A percentile compares a stretch with the other conserved stretches of the same genome.
Conservation (phyloP, 2,329 filamentous ascomycete genomes). For the Davidsoniella neocaledoniae region DNA sequence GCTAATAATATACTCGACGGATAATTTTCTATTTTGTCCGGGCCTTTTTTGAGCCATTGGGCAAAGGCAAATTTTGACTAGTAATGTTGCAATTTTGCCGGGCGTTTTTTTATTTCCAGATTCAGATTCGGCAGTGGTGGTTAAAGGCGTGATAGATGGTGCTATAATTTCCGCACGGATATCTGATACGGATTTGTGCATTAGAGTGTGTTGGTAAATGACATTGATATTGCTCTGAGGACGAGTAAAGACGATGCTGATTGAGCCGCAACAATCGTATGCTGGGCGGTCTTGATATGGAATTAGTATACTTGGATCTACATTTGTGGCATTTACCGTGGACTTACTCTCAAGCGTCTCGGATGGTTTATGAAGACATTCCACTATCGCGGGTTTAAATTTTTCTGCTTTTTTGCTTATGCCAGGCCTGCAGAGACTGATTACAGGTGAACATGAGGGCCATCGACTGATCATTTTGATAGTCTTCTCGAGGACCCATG, state of each 20-base stretch:
- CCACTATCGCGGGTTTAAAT: slow-evolving; percentile 27
- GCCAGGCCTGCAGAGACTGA: slow-evolving; percentile 35
- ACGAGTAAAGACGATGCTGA: slow-evolving; percentile 33
- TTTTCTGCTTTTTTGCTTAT: slow-evolving; percentile 26
- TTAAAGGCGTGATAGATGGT: not conserved
- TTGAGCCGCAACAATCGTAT: slow-evolving; percentile 38
- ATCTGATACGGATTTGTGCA: slow-evolving; percentile 39
- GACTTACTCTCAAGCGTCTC: slow-evolving; percentile 29
- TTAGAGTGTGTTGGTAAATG: slow-evolving; percentile 37
- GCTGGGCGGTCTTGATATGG: slow-evolving; percentile 31
- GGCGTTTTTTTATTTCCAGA: not conserved
- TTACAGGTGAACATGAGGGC: slow-evolving; percentile 36
- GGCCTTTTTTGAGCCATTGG: not conserved
- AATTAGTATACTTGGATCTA: not conserved
- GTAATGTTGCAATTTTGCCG: not conserved
- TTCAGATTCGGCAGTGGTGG: not conserved
- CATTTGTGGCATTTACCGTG: too few relatives aligned
- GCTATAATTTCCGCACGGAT: slow-evolving; percentile 22
- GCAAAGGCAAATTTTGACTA: not conserved
- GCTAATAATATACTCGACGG: too few relatives aligned
- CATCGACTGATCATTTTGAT: slow-evolving; percentile 33
- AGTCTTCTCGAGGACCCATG: slow-evolving; percentile 30
- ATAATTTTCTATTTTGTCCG: not conserved
- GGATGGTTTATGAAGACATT: slow-evolving; percentile 31
- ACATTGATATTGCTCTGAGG: slow-evolving; percentile 30